These are phyloP conservation scores for Calonectria crousiana DNA, from an alignment of 2,329 filamentous ascomycete species.

Conservation along the genomic window DNA sequence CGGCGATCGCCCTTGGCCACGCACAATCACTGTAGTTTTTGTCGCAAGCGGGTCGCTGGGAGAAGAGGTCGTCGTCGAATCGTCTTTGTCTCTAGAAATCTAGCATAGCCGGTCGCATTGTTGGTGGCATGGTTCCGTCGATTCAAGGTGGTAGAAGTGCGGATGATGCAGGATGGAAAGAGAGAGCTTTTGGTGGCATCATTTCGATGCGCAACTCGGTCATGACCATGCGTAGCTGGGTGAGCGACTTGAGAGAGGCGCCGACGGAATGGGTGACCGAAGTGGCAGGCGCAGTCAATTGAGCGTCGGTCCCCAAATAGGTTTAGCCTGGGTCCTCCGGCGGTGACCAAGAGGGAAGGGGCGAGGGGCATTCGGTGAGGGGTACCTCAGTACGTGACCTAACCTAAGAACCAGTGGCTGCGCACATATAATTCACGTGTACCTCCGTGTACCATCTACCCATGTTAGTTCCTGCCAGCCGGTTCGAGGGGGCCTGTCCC, in stretches of 20 bases:
- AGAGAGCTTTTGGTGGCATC: constrained; percentile 30
- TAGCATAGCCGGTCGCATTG: constrained; percentile 6
- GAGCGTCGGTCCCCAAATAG: constrained; percentile 50
- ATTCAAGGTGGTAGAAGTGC: constrained; percentile 29
- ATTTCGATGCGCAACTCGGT: constrained; percentile 32
- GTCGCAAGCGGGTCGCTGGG: constrained; percentile 23
- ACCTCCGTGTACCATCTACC: constrained; percentile 21
- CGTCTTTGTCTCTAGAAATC: constrained; percentile 17
- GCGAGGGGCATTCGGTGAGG: constrained; percentile 19
- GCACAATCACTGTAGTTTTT: constrained; percentile 18
- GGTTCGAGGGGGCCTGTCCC: constrained; percentile 13
- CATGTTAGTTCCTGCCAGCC: not conserved
- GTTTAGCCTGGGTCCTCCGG: constrained; percentile 44
- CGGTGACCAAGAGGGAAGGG: constrained; percentile 39
- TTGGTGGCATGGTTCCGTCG: constrained; percentile 30
- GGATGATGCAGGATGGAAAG: constrained; percentile 23
- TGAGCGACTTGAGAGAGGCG: constrained; percentile 36
- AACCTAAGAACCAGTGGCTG: constrained; percentile 24
- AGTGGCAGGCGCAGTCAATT: constrained; percentile 34
- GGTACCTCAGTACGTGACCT: constrained; percentile 30
- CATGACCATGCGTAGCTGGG: constrained; percentile 27
- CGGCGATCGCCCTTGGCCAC: constrained; percentile 16
- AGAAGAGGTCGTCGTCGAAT: constrained; percentile 12
- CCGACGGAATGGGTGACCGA: constrained; percentile 36
- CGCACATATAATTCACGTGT: constrained; percentile 36